These are phyloP conservation scores for Monosporascus sp. DNA, from an alignment of 2,329 filamentous ascomycete species.

Conservation along the genomic window DNA sequence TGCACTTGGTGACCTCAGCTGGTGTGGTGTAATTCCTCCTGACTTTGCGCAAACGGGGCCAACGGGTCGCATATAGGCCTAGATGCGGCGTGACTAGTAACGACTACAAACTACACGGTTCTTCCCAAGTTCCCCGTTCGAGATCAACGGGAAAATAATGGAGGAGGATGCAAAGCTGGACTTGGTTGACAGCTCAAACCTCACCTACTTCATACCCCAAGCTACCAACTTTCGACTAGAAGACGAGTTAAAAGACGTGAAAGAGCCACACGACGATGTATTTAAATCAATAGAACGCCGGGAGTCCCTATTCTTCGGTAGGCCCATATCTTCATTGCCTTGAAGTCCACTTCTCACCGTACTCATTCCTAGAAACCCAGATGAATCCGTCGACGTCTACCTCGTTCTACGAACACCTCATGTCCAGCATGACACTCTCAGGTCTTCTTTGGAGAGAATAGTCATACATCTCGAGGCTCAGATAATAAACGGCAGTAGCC, in stretches of 20 bases:
- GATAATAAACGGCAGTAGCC: constrained; percentile 51
- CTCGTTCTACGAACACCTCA: constrained; percentile 61
- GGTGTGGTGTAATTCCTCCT: too few species aligned
- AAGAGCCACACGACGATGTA: constrained; percentile 37
- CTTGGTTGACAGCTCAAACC: constrained; percentile 53
- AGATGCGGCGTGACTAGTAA: too few species aligned
- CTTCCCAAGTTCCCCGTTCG: too few species aligned
- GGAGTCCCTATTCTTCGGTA: constrained; percentile 68
- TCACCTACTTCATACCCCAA: constrained; percentile 56
- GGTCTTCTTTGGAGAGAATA: constrained; percentile 56
- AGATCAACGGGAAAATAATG: neutral
- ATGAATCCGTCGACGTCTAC: constrained; percentile 67
- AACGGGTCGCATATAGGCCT: too few species aligned
- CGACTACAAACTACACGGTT: too few species aligned
- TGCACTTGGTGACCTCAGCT: too few species aligned
- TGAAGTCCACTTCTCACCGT: constrained; percentile 30
- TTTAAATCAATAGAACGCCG: constrained; percentile 57
- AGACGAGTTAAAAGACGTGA: constrained; percentile 39
- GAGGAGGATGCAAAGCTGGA: constrained; percentile 24
- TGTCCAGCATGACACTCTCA: constrained; percentile 50
- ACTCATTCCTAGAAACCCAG: constrained; percentile 51
- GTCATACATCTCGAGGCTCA: constrained; percentile 62
- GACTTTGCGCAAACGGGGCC: too few species aligned
- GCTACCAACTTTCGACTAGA: constrained; percentile 50
- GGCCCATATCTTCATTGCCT: constrained; percentile 25